phyloP scores from a whole-genome alignment of 306 rosid genomes.

The Lathyrus aphaca region DNA sequence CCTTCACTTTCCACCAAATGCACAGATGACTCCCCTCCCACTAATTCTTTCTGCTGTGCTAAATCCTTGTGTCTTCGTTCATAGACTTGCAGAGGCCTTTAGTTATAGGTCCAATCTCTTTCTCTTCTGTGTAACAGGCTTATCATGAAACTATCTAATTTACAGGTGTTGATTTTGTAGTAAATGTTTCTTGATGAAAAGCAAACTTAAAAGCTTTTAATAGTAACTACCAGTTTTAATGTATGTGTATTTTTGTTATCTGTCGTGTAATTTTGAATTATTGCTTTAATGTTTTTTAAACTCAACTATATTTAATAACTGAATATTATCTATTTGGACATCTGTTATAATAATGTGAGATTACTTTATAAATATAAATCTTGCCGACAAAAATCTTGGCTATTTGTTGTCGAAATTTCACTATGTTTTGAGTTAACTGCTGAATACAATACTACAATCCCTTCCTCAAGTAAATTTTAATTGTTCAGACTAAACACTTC shows the following conservation, averaged over 20 bases:
- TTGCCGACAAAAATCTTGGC: background rate
- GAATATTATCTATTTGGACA: constrained; percentile 1
- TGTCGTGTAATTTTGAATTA: constrained; percentile 6
- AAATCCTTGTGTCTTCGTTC: background rate
- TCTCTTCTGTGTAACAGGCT: background rate
- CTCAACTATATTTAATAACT: background rate
- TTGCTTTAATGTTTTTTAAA: constrained; percentile 22
- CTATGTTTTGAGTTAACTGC: constrained; percentile 24
- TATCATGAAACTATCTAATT: constrained; percentile 23
- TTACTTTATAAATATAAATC: background rate
- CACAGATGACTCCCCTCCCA: background rate
- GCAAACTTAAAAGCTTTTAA: background rate
- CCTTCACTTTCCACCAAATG: background rate
- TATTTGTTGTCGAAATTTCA: constrained; percentile 18
- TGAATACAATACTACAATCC: constrained; percentile 25
- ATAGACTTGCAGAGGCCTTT: background rate
- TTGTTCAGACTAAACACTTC: constrained; percentile 21
- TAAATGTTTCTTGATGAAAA: background rate
- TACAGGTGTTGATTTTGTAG: background rate
- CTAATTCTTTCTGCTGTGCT: background rate
- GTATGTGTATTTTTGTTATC: background rate
- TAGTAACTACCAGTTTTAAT: background rate
- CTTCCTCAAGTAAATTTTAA: constrained; percentile 14
- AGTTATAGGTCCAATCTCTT: background rate
- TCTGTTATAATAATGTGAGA: background rate